A percentile compares a stretch with the other conserved stretches of the same genome.
Evolutionary conservation across 73 alveolate species (phyloP).

Genomic region (Symbiodinium natans): DNA sequence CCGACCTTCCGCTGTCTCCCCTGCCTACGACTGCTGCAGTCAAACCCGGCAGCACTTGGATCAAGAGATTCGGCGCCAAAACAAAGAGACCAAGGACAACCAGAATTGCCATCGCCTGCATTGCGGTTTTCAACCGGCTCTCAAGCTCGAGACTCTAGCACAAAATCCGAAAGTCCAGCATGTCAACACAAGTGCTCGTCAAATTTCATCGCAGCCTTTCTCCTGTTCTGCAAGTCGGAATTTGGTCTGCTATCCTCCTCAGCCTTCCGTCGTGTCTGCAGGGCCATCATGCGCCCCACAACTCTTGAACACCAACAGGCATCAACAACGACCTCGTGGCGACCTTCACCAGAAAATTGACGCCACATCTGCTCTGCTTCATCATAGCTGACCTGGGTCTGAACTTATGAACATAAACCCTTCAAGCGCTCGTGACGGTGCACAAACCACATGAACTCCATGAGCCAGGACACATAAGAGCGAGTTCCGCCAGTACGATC

Average conservation of each 20-base stretch:
- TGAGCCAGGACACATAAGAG: conserved; percentile 35
- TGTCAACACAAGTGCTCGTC: too few species aligned
- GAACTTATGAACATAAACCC: too few species aligned
- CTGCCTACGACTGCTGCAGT: not conserved
- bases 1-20: too few species aligned
- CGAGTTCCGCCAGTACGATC: conserved; percentile 79
- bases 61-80: conserved; percentile 43
- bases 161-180: too few species aligned
- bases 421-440: too few species aligned
- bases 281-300: too few species aligned
- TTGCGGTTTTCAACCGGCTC: not conserved
- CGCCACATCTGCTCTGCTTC: conserved; percentile 89
- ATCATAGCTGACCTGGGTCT: conserved; percentile 50
- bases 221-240: not conserved
- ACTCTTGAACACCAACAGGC: too few species aligned
- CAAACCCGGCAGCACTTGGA: conserved; percentile 67
- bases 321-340: not conserved
- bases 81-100: conserved; percentile 6
- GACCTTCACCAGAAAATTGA: conserved; percentile 22
- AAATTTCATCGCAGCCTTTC: too few species aligned
- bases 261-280: not conserved
- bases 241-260: not conserved
- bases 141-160: too few species aligned
- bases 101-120: conserved; percentile 23
- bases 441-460: too few species aligned